Evolutionary conservation across 1,139 yeast species (phyloP).

Genomic region (Hyphopichia wangnamkhiaoensis): DNA sequence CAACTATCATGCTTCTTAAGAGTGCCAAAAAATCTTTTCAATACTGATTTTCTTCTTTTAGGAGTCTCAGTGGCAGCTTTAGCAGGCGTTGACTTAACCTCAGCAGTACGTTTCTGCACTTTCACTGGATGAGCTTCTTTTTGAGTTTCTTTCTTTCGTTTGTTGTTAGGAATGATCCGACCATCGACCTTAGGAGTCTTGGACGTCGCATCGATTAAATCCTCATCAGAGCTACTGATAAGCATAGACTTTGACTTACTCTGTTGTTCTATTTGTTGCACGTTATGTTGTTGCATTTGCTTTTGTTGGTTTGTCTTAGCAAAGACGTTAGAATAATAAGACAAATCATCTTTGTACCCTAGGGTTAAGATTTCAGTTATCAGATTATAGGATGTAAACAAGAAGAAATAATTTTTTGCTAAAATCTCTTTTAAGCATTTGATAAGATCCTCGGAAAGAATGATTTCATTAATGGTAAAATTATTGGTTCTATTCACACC

Average conservation of each 20-base stretch:
- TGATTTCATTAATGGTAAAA: conserved; percentile 25
- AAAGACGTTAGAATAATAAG: conserved; percentile 17
- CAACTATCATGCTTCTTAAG: conserved; percentile 1
- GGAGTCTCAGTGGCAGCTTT: not conserved
- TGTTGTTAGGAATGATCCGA: too few species aligned
- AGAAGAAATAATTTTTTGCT: conserved; percentile 19
- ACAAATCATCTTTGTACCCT: conserved; percentile 25
- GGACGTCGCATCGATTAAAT: not conserved
- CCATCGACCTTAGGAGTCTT: not conserved
- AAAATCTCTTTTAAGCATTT: conserved; percentile 22
- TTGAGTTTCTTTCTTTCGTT: not conserved
- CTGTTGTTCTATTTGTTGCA: not conserved
- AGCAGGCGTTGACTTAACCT: not conserved
- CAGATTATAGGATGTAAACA: conserved; percentile 22
- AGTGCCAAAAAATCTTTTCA: conserved; percentile 17
- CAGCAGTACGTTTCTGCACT: not conserved
- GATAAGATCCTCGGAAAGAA: conserved; percentile 23
- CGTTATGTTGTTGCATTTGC: not conserved
- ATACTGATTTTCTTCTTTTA: conserved; percentile 18
- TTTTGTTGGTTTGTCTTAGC: conserved; percentile 2
- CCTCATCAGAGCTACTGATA: too few species aligned
- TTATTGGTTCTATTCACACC: conserved; percentile 27
- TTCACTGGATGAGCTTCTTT: not conserved
- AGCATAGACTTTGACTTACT: not conserved
- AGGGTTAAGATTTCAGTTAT: conserved; percentile 24